Base-by-base conservation (phyloP, 2,329 filamentous ascomycete species). In the Pyrenochaeta sp. region DNA sequence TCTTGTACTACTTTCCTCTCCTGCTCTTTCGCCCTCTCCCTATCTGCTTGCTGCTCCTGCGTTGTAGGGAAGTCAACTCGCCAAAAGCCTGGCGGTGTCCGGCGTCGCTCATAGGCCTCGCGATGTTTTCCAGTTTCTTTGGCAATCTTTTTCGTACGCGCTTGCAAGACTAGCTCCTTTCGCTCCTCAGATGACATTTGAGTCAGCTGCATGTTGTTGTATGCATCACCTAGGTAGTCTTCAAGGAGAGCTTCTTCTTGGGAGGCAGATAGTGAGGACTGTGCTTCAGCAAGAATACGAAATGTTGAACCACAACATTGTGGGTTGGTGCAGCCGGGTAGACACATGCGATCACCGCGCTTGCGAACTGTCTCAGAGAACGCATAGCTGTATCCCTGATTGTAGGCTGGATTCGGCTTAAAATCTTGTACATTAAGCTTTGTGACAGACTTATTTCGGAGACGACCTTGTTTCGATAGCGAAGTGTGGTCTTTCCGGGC, bases 1-100 rank as follows among this genome's bases (percentile, higher is more conserved):
- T 91, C 88, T 64, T 88, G 84, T 1, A 97, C 83, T 54, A 86
- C 84, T 49, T 86, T 81, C 64, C 83, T 84, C 72, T 91, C 89
- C 58, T 86, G 79, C 66, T 83, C 83, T n/a, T 82, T 83, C 0
- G 90, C 90, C 71, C 88, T 87, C 58, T 84, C 83, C 56, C 85
- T 85, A 68, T 94, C 87, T 51, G 83, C 80, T 65, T 86, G 81
- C 28, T 89, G 78, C 77, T 97, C 91, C 74, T 98, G 95, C 1
- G 95, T 97, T 27, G 82, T 88, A 1, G 94, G 93, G 74, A 99
- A 96, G 66, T 96, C 94, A 1, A 90, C 85, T 52, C 91, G 85
- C 95, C 95, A 99, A 74, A 92, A 98, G 0, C 93, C 93, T 1
- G 92, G 92, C 12, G 95, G 93, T 9, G 90, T 92, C 44, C 81